phyloP scores from a whole-genome alignment of 805 yeast genomes.

The Teunomyces pallodes region DNA sequence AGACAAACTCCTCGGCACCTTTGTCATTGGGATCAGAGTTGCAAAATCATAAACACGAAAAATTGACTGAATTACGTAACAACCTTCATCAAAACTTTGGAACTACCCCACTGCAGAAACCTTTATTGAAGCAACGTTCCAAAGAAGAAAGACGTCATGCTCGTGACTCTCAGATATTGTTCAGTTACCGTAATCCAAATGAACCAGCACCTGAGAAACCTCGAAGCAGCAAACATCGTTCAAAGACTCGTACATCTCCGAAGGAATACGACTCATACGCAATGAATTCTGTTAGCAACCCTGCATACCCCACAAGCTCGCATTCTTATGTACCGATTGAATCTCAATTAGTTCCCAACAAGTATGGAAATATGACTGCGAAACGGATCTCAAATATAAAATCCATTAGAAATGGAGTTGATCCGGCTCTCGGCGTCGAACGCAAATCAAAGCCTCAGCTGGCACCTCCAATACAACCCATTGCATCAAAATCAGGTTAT shows the following conservation, averaged over 20 bases:
- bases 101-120: neutral
- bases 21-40: conserved; percentile 21
- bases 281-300: neutral
- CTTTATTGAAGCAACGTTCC: conserved; percentile 5
- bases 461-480: conserved; percentile 11
- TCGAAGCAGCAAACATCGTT: neutral
- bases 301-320: neutral
- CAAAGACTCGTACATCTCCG: neutral
- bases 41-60: conserved; percentile 23
- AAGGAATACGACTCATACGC: neutral
- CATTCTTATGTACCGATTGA: conserved; percentile 7
- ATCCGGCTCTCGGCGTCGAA: neutral
- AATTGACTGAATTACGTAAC: conserved; percentile 23
- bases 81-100: conserved; percentile 13
- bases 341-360: conserved; percentile 6
- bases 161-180: conserved; percentile 33
- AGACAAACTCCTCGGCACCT: conserved; percentile 8
- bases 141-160: conserved; percentile 13
- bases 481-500: conserved; percentile 6
- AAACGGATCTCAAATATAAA: conserved; percentile 8
- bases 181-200: conserved; percentile 31
- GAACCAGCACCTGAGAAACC: conserved; percentile 5
- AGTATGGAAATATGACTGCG: conserved; percentile 6
- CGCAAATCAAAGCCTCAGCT: conserved; percentile 7
- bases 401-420: conserved; percentile 7